These are phyloP conservation scores for Euphorbia tirucalli DNA, from an alignment of 345 rosid genomes.

Conservation along the genomic window DNA sequence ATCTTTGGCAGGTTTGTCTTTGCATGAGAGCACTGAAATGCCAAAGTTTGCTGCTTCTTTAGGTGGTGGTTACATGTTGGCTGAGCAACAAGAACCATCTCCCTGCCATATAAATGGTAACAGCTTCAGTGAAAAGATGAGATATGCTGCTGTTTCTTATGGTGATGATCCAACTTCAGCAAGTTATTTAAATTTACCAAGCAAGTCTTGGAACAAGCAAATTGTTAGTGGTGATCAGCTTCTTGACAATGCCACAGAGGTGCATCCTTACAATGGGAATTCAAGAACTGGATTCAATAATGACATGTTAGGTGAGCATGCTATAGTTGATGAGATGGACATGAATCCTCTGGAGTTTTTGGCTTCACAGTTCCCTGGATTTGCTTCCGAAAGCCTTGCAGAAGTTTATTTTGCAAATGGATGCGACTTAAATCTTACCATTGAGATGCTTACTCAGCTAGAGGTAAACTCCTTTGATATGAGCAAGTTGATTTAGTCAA, in stretches of 20 bases:
- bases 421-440: slow-evolving; percentile 78
- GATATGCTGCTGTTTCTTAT: slow-evolving; percentile 54
- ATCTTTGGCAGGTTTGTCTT: slow-evolving; percentile 71
- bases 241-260: slow-evolving; percentile 54
- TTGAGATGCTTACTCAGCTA: slow-evolving; percentile 97
- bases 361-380: slow-evolving; percentile 90
- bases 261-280: slow-evolving; percentile 48
- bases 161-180: slow-evolving; percentile 55
- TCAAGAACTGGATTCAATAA: slow-evolving; percentile 48
- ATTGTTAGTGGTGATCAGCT: slow-evolving; percentile 52
- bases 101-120: slow-evolving; percentile 53
- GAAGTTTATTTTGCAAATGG: slow-evolving; percentile 93
- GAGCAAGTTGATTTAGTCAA: slow-evolving; percentile 11
- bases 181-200: slow-evolving; percentile 43
- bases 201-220: slow-evolving; percentile 84
- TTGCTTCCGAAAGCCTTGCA: slow-evolving; percentile 90
- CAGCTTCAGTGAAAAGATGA: slow-evolving; percentile 53
- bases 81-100: slow-evolving; percentile 50
- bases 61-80: slow-evolving; percentile 46
- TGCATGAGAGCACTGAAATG: slow-evolving; percentile 52
- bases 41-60: slow-evolving; percentile 52
- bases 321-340: slow-evolving; percentile 52
- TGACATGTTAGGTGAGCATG: slow-evolving; percentile 55
- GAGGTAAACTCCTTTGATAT: slow-evolving; percentile 50
- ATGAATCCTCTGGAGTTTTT: slow-evolving; percentile 75